Base-by-base conservation (phyloP, 2,329 filamentous ascomycete species). In the Verticillium albo-atrum region DNA sequence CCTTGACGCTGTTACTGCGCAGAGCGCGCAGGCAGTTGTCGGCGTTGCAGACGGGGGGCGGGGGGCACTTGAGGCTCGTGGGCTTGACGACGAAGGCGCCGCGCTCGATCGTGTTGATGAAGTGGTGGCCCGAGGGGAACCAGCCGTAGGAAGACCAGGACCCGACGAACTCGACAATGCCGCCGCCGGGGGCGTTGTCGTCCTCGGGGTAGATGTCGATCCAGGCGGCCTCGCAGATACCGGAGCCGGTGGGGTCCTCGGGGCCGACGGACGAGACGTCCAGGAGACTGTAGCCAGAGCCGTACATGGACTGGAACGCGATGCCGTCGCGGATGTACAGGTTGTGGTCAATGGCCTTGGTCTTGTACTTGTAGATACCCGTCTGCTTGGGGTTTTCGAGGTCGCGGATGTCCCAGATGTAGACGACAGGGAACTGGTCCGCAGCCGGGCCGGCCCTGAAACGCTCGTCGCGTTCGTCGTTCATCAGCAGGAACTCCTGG, bases 391-490 rank as follows among this genome's bases (percentile, higher is more conserved):
- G 79, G 4, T 70, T 70, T 34, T 75, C 72, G 20, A 82, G 73
- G 56, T 72, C 68, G 4, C 70, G 67, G 60, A 82, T 79, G 67
- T 82, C 78, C 69, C 78, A 81, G 66, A 83, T 80, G 65, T 80
- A 82, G 0, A 79, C 82, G 3, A 79, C 77, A 3, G 81, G 78
- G 61, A 70, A 76, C 1, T 76, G 75, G 52, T 81, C 74, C 0
- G 68, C 68, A 0, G 73, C 79, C 0, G 74, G 73, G 7, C 75
- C 78, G 0, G 71, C 69, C 3, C 67, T 67, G 6, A 78, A 67
- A 3, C 64, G 60, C 71, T 85, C 82, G 60, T 85, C 82, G 9
- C 79, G 74, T 66, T 84, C 82, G 62, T 84, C 81, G 63, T 84
- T 81, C 4, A 82, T 66, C 15, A 83, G 71, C 3, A 84, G 75